Evolutionary conservation across 225 moss, liverwort and hornwort species (phyloP), one percentile per base, ranked within the genome.

Genomic region (Sphagnum contortum): DNA sequence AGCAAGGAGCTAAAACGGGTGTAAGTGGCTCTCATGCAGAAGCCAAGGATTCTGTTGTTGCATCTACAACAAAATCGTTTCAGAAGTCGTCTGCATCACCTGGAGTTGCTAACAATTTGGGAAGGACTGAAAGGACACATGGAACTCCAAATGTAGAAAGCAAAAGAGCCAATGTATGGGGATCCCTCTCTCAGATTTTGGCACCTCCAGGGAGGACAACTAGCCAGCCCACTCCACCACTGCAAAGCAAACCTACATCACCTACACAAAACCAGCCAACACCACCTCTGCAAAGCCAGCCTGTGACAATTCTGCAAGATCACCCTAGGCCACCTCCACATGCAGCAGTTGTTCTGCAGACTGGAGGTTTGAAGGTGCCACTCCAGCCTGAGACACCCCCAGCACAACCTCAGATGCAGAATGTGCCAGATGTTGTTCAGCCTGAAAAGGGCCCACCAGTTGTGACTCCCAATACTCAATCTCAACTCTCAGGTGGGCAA

Each of bases 151-250:
- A 50, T 64, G 70, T 73, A 48, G 77, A 78, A 49, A 73, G 64
- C 62, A 59, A 63, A 56, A 73, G 77, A 48, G 70, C 73, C 12
- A 64, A 50, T 60, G 67, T 70, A 5, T 78, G 77, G 77, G 77
- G 70, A 4, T 78, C 77, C 12, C 50, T 78, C n/a, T 78, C 77
- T 44, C 73, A 73, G 67, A 69, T 73, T 50, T 73, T 78, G 67
- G 73, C 67, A 56, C 57, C 66, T 4, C 77, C 77, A 44, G 50
- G 65, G 63, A 78, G 54, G 60, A 63, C 67, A 48, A 67, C 53
- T 68, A 66, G 48, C 57, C 57, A 29, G 7, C 61, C 61, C 6
- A 48, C 62, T 6, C 70, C 70, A 53, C 50, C 58, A 5, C 7
- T 52, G 52, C 52, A 52, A 52, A 5, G 9, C 7, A 9, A 5